Evolutionary conservation across 2,329 filamentous ascomycete species (phyloP).

Genomic region (Scorias spongiosa): DNA sequence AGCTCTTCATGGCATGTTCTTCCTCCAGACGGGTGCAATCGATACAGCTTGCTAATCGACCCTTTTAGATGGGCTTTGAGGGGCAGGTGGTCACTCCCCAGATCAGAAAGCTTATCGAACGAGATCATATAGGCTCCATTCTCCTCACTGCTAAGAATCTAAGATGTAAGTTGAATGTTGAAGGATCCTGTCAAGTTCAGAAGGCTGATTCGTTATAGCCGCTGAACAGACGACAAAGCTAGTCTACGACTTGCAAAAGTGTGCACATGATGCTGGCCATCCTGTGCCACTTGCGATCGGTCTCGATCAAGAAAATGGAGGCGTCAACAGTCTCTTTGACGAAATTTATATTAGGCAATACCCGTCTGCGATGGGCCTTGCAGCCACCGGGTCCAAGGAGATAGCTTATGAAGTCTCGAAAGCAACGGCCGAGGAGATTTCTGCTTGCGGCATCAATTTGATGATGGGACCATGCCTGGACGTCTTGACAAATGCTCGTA

Average conservation of each 20-base stretch:
- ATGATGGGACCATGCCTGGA: constrained; percentile 90
- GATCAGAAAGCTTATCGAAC: constrained; percentile 64
- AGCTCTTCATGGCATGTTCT: constrained; percentile 20
- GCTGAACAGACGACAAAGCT: constrained; percentile 78
- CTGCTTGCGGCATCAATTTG: constrained; percentile 87
- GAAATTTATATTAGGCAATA: constrained; percentile 94
- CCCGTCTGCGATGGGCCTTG: constrained; percentile 89
- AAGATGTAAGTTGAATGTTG: constrained; percentile 45
- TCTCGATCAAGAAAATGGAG: constrained; percentile 93
- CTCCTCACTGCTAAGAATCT: constrained; percentile 72
- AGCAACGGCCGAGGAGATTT: constrained; percentile 82
- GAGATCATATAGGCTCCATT: constrained; percentile 79
- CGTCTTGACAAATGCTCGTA: constrained; percentile 81
- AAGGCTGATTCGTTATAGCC: constrained; percentile 39
- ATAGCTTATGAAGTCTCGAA: constrained; percentile 82
- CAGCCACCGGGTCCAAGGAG: constrained; percentile 75
- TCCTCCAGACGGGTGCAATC: not conserved
- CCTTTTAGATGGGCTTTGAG: constrained; percentile 58
- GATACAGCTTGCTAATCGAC: constrained; percentile 25
- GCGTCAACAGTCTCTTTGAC: constrained; percentile 91
- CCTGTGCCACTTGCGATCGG: constrained; percentile 79
- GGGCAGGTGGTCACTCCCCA: constrained; percentile 71
- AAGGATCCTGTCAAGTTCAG: not conserved
- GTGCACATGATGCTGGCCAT: constrained; percentile 81
- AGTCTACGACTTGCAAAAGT: constrained; percentile 81